Evolutionary conservation across 2,329 filamentous ascomycete genomes (phyloP).

Genomic region (Exserohilum rostratum): DNA sequence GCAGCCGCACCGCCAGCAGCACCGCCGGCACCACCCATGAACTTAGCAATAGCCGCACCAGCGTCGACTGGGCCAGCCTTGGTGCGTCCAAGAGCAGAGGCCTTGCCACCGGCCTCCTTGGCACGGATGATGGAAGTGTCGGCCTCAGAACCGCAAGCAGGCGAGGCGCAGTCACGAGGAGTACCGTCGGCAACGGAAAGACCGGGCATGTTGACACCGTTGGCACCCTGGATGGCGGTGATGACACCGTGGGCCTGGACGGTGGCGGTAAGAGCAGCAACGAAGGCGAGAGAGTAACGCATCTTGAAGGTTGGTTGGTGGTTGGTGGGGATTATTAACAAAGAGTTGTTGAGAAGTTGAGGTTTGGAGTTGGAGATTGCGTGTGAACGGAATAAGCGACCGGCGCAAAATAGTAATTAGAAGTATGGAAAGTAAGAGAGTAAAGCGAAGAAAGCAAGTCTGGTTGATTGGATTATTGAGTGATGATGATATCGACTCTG

Average conservation of each 20-base stretch:
- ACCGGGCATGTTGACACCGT: slow-evolving; percentile 67
- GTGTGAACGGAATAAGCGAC: slow-evolving; percentile 41
- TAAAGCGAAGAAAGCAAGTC: slow-evolving; percentile 33
- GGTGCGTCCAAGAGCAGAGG: slow-evolving; percentile 68
- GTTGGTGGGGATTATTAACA: slow-evolving; percentile 11
- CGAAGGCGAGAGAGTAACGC: slow-evolving; percentile 56
- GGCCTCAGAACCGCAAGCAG: slow-evolving; percentile 68
- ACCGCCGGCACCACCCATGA: slow-evolving; percentile 47
- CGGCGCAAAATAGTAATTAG: slow-evolving; percentile 44
- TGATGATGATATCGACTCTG: slow-evolving; percentile 33
- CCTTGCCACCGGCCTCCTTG: slow-evolving; percentile 62
- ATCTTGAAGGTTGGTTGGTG: slow-evolving; percentile 47
- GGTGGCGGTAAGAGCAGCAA: slow-evolving; percentile 55
- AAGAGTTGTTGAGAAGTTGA: slow-evolving; percentile 2
- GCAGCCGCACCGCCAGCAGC: slow-evolving; percentile 61
- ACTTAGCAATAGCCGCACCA: slow-evolving; percentile 11
- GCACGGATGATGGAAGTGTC: slow-evolving; percentile 74
- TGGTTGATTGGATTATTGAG: slow-evolving; percentile 17
- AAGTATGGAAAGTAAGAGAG: slow-evolving; percentile 21
- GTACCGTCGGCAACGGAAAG: slow-evolving; percentile 68
- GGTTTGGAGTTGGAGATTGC: background rate
- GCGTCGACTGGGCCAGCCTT: slow-evolving; percentile 58
- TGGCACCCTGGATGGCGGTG: slow-evolving; percentile 63
- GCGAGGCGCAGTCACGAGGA: slow-evolving; percentile 68
- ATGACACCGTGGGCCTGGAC: slow-evolving; percentile 65